Evolutionary conservation across 2,329 filamentous ascomycete genomes (phyloP), one percentile per base, ranked within the genome.

Genomic region (Colletotrichum sp.): DNA sequence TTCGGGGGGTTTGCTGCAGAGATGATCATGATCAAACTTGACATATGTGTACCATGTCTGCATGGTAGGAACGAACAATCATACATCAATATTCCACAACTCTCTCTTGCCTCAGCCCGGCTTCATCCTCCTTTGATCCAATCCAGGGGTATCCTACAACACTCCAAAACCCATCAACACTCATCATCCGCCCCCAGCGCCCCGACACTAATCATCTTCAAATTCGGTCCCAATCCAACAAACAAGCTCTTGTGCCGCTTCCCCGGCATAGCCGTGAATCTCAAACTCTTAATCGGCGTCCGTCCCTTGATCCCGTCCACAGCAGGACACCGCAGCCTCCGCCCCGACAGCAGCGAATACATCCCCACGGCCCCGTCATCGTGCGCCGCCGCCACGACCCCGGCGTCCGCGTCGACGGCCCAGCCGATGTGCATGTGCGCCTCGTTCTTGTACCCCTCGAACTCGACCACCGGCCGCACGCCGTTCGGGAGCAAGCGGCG

Each of bases 311-410:
- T 34, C 3, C 48, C 22, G 0, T 80, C 82, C 22, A 87, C 39
- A 2, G 71, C 81, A 0, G 79, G 75, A 13, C 78, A 79, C 5
- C 75, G 75, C 7, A 91, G 77, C 13, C 80, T 79, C 13, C 82
- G 77, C 0, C 90, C 90, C 3, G 86, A 88, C 9, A 77, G 78
- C 8, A 90, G 79, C 10, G 89, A 91, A 78, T 90, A 91, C 15
- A 92, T 77, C 2, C 79, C 84, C 0, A 92, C 82, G 0, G 81
- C 86, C 13, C 86, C 87, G 64, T 89, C 85, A 52, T 89, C 88
- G 62, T 91, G 89, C 1, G 88, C 89, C 0, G 90, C 88, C 0
- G 91, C 91, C 6, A 91, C 86, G 28, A 90, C 78, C 15, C 89
- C 89, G 9, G 87, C 80, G n/a, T 85, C 83, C 0, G 81, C 64